phyloP scores from a whole-genome alignment of 176 grass and related monocot species.

The Oryza brachyantha region DNA sequence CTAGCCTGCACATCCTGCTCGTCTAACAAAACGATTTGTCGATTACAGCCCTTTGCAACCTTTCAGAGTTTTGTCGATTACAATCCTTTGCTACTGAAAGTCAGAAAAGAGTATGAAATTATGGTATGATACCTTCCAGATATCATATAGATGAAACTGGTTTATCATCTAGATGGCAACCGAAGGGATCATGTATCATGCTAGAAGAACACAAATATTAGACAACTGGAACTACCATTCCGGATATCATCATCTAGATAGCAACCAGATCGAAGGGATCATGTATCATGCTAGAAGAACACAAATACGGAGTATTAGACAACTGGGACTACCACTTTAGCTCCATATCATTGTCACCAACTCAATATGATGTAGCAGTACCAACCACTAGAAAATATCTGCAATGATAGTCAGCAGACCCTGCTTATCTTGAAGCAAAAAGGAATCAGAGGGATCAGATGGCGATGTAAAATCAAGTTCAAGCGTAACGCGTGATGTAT shows the following conservation, averaged over 20 bases:
- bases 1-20: background rate
- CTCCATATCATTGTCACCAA: slow-evolving; percentile 7
- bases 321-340: background rate
- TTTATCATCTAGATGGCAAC: background rate
- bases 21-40: background rate
- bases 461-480: slow-evolving; percentile 7
- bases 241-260: no score
- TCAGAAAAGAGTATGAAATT: background rate
- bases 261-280: background rate
- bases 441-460: background rate
- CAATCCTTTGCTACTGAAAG: background rate
- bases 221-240: background rate
- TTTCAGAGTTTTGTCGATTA: no score
- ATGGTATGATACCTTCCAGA: background rate
- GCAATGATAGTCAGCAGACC: background rate
- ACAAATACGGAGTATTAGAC: background rate
- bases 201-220: background rate
- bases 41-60: no score
- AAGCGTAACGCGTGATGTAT: background rate
- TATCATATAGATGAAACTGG: background rate
- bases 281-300: background rate
- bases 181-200: background rate
- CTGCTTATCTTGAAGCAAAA: slow-evolving; percentile 10
- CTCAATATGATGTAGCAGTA: background rate
- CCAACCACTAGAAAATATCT: slow-evolving; percentile 10